Evolutionary conservation across 257 asterid genomes (phyloP).

Genomic region (Hygrophila difformis): DNA sequence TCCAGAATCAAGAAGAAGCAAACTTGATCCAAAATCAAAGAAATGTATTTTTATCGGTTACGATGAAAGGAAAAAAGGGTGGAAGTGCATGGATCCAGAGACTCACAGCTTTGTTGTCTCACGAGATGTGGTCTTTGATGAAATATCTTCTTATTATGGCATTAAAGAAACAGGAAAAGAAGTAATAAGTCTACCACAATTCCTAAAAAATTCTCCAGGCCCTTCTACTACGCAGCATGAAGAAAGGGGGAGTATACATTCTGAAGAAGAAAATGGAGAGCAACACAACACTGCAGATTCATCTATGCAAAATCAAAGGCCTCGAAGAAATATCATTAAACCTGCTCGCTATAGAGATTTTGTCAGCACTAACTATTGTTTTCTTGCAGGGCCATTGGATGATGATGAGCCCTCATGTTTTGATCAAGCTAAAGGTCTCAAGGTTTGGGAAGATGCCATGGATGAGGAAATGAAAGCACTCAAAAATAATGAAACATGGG

Average conservation of each 20-base stretch:
- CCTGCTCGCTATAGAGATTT: background rate
- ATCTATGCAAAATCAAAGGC: background rate
- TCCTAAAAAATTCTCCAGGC: background rate
- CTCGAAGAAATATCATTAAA: slow-evolving; percentile 1
- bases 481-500: slow-evolving; percentile 3
- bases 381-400: slow-evolving; percentile 2
- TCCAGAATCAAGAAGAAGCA: slow-evolving; percentile 1
- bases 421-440: background rate
- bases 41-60: slow-evolving; percentile 13
- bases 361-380: background rate
- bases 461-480: slow-evolving; percentile 8
- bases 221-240: background rate
- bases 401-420: slow-evolving; percentile 1
- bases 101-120: background rate
- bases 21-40: slow-evolving; percentile 11
- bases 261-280: background rate
- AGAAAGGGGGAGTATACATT: background rate
- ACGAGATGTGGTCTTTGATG: slow-evolving; percentile 12
- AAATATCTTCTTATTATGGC: background rate
- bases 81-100: slow-evolving; percentile 16
- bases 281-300: background rate
- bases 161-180: background rate
- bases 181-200: too few relatives aligned
- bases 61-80: slow-evolving; percentile 9
- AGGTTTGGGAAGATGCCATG: slow-evolving; percentile 2